A percentile compares a stretch with the other conserved stretches of the same genome.
phyloP scores from a whole-genome alignment of 2,329 filamentous ascomycete species.

The Aspergillus tanneri region DNA sequence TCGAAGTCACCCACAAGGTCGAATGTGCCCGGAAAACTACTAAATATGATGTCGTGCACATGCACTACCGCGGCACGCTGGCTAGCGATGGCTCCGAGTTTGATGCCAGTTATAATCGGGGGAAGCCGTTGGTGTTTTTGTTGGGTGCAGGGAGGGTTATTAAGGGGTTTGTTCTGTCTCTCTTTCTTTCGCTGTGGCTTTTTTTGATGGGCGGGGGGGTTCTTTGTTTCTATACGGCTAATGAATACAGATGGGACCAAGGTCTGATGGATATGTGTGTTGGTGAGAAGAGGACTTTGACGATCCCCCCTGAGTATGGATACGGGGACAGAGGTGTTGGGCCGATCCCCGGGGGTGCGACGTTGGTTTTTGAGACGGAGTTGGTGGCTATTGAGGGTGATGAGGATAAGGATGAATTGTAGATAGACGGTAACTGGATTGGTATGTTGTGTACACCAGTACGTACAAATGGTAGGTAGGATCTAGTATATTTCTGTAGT shows the following conservation, averaged over 20 bases:
- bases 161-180: slow-evolving; percentile 58
- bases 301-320: slow-evolving; percentile 79
- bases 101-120: slow-evolving; percentile 78
- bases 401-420: slow-evolving; percentile 46
- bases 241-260: slow-evolving; percentile 71
- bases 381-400: slow-evolving; percentile 74
- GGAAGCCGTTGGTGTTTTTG: slow-evolving; percentile 72
- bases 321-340: slow-evolving; percentile 77
- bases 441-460: too few relatives aligned
- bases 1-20: slow-evolving; percentile 71
- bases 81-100: slow-evolving; percentile 73
- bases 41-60: slow-evolving; percentile 74
- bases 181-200: not conserved
- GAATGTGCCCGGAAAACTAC: slow-evolving; percentile 76
- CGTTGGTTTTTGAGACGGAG: slow-evolving; percentile 89
- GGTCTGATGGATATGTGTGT: slow-evolving; percentile 92
- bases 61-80: slow-evolving; percentile 87
- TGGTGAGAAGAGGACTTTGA: slow-evolving; percentile 86
- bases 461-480: too few relatives aligned
- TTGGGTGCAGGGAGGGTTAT: slow-evolving; percentile 84
- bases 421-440: not conserved
- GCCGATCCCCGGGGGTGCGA: slow-evolving; percentile 79
- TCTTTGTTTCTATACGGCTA: slow-evolving; percentile 1
- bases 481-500: too few relatives aligned
- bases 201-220: not conserved